Evolutionary conservation across 2,329 filamentous ascomycete species (phyloP).

Genomic region (Claviceps digitariae): DNA sequence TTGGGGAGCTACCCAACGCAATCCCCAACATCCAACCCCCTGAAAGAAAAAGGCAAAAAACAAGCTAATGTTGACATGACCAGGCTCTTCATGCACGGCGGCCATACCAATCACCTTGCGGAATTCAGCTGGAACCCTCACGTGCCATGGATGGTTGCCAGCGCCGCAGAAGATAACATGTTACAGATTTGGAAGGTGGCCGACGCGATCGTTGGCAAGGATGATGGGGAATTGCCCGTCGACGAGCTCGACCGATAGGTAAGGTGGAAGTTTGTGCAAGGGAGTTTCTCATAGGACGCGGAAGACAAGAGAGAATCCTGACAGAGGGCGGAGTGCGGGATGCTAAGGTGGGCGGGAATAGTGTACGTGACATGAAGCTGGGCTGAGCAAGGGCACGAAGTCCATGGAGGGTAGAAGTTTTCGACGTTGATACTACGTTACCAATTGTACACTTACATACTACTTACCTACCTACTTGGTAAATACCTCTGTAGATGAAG

Average conservation of each 20-base stretch:
- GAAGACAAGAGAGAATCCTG: constrained; percentile 7
- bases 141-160: constrained; percentile 92
- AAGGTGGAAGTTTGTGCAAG: constrained; percentile 21
- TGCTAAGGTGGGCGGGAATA: not conserved
- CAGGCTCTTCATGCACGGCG: constrained; percentile 86
- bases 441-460: not conserved
- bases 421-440: not conserved
- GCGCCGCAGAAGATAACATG: constrained; percentile 90
- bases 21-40: too few relatives aligned
- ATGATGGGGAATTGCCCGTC: constrained; percentile 60
- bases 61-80: not conserved
- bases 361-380: not conserved
- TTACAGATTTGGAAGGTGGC: constrained; percentile 90
- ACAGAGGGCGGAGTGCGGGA: not conserved
- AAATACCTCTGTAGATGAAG: too few relatives aligned
- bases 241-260: constrained; percentile 59
- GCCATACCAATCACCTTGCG: constrained; percentile 90
- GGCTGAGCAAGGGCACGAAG: not conserved
- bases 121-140: constrained; percentile 98
- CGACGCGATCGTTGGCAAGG: constrained; percentile 66
- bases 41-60: not conserved
- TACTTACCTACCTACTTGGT: too few relatives aligned
- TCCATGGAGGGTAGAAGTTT: not conserved
- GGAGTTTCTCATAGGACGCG: constrained; percentile 18
- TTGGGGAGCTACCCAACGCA: too few relatives aligned